Evolutionary conservation across 2,329 filamentous ascomycete species (phyloP).

Genomic region (Penicillium paneum): DNA sequence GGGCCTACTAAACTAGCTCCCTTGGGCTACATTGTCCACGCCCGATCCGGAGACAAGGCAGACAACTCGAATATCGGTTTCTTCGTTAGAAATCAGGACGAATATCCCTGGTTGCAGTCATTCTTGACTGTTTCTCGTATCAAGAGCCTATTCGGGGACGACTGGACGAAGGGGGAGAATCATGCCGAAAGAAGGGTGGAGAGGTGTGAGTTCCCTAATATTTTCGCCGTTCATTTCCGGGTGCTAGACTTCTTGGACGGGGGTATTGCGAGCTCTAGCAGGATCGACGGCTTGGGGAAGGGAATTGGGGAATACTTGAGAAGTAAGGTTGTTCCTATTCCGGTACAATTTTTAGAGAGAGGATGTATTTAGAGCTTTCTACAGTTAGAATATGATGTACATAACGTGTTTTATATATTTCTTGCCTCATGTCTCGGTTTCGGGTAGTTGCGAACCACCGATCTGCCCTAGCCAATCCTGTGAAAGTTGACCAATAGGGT

Average conservation of each 20-base stretch:
- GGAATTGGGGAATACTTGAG: neutral
- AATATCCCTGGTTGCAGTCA: conserved; percentile 44
- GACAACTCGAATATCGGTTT: conserved; percentile 48
- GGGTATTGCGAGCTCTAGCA: conserved; percentile 12
- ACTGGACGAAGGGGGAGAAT: conserved; percentile 15
- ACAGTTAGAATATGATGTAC: too few relatives aligned
- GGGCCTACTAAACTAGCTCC: conserved; percentile 24
- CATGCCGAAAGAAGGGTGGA: conserved; percentile 34
- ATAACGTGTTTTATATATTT: too few relatives aligned
- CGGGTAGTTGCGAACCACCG: conserved; percentile 12
- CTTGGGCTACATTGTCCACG: conserved; percentile 37
- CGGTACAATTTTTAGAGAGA: too few relatives aligned
- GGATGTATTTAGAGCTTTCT: too few relatives aligned
- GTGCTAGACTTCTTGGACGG: conserved; percentile 14
- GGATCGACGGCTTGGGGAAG: conserved; percentile 14
- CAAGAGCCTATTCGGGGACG: conserved; percentile 15
- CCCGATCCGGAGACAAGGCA: conserved; percentile 45
- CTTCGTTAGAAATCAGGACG: conserved; percentile 43
- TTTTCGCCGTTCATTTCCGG: conserved; percentile 10
- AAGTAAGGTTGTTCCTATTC: too few relatives aligned
- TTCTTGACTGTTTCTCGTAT: conserved; percentile 23
- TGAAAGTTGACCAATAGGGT: conserved; percentile 31
- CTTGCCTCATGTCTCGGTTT: too few relatives aligned
- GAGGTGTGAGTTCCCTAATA: conserved; percentile 46
- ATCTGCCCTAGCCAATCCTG: conserved; percentile 34